Base-by-base conservation (phyloP, 495 filamentous ascomycete species). In the Symbiotaphrina buchneri region DNA sequence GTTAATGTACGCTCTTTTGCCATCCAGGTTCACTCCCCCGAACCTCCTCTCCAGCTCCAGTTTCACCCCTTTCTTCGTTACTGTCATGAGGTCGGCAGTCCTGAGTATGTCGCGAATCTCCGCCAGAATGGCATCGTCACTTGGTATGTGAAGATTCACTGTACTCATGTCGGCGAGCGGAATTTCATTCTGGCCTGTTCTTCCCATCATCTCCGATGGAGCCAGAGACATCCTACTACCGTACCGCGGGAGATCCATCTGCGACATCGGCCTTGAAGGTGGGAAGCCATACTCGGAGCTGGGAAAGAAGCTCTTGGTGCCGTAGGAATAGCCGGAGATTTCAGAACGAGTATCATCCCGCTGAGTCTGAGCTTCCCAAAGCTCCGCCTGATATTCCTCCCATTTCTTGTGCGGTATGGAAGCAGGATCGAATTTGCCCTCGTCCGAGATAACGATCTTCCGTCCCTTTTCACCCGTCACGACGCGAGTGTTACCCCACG, bases 31-130 rank as follows among this genome's bases (percentile, higher is more conserved):
- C 21, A 90, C 68, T n/a, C n/a, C n/a, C 18, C 73, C 76, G 47
- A 93, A 99, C 39, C 83, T 64, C 43, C 64, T 61, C 57, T 99
- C 90, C 35, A 99, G 54, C 52, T 99, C 90, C 36, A 63, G 51
- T 63, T 93, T 94, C 54, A 99, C 75, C 36, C 75, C 79, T 69
- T 95, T 99, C 73, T 99, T 99, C 38, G 90, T 95, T 18, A 95
- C 77, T 6, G 59, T 80, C 87, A 99, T 99, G 42, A 99, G 56
- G 56, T 99, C 90, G 1, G 81, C 81, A 2, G 76, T 83, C 38
- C 70, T 60, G 29, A 99, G 55, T 33, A 99, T 90, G 41, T 93
- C 84, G 24, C 87, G 60, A 34, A 99, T 95, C 60, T 99, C 90
- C 1, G 79, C 73, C 28, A 95, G 55, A 28, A 99, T 59, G 13